A percentile compares a stretch with the other conserved stretches of the same genome.
Evolutionary conservation across 164 flowering plant genomes (phyloP).

Genomic region (Paratinospora sagittata): DNA sequence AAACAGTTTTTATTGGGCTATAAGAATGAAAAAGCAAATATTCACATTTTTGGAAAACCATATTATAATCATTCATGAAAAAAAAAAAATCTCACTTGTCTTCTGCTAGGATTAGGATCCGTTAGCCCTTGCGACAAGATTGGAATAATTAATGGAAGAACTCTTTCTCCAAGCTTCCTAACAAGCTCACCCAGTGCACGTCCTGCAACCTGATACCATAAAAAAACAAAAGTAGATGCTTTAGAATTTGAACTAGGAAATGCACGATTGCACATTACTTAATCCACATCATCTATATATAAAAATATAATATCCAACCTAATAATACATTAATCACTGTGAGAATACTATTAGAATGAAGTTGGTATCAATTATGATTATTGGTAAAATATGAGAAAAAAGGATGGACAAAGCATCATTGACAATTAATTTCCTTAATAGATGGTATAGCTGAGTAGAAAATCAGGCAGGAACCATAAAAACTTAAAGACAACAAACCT

Average conservation of each 20-base stretch:
- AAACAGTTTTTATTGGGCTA: too few relatives aligned
- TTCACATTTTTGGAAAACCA: too few relatives aligned
- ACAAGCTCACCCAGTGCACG: slow-evolving; percentile 95
- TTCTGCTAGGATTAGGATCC: slow-evolving; percentile 63
- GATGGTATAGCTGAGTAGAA: background rate
- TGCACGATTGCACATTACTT: too few relatives aligned
- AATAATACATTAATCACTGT: too few relatives aligned
- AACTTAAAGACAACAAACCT: slow-evolving; percentile 39
- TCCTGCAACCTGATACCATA: slow-evolving; percentile 70
- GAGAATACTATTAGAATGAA: too few relatives aligned
- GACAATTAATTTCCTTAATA: background rate
- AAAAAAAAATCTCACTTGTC: slow-evolving; percentile 59
- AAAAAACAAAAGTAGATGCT: background rate
- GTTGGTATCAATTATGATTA: too few relatives aligned
- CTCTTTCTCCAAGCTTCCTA: slow-evolving; percentile 98
- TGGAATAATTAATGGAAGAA: slow-evolving; percentile 87
- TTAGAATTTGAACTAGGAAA: background rate
- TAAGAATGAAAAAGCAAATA: too few relatives aligned
- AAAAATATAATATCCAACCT: too few relatives aligned
- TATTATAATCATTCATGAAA: background rate
- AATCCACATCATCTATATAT: too few relatives aligned
- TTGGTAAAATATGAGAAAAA: too few relatives aligned
- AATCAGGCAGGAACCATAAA: background rate
- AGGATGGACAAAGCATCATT: too few relatives aligned
- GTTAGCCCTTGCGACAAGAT: slow-evolving; percentile 76